Evolutionary conservation across 148 eudicot genomes (phyloP).

Genomic region (Camellia sinensis): DNA sequence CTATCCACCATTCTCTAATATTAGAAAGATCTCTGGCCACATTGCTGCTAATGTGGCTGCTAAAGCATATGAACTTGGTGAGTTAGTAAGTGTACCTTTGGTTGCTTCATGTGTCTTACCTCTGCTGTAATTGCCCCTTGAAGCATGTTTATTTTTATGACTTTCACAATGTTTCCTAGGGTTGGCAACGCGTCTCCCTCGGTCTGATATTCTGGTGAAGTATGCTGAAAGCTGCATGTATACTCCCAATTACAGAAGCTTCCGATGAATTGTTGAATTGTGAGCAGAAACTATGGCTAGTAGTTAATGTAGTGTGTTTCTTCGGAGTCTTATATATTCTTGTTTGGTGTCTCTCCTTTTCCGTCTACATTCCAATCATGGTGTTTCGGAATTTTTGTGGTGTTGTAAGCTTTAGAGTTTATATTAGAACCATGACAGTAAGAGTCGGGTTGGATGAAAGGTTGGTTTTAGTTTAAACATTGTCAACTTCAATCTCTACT

Average conservation of each 20-base stretch:
- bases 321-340: not conserved
- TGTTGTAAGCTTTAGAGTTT: not conserved
- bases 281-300: not conserved
- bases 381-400: not conserved
- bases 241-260: slow-evolving; percentile 74
- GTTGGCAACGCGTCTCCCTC: slow-evolving; percentile 68
- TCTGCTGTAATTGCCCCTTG: too few species aligned
- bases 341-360: not conserved
- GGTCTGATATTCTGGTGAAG: slow-evolving; percentile 68
- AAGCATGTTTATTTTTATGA: too few species aligned
- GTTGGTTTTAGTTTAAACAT: too few species aligned
- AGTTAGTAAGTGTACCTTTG: not conserved
- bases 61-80: slow-evolving; percentile 28
- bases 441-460: too few species aligned
- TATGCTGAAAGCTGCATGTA: slow-evolving; percentile 95
- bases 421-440: too few species aligned
- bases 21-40: slow-evolving; percentile 21
- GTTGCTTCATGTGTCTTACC: not conserved
- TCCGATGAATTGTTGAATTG: slow-evolving; percentile 40
- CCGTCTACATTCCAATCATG: not conserved
- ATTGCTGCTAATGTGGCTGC: slow-evolving; percentile 26
- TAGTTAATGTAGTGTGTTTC: not conserved
- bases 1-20: slow-evolving; percentile 20
- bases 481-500: too few species aligned
- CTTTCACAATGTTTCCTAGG: slow-evolving; percentile 32